Percentiles rank a stretch among this genome's conserved stretches.
These are phyloP conservation scores for Eremomyces bilateralis DNA, from an alignment of 495 filamentous ascomycete genomes.

Conservation along the genomic window DNA sequence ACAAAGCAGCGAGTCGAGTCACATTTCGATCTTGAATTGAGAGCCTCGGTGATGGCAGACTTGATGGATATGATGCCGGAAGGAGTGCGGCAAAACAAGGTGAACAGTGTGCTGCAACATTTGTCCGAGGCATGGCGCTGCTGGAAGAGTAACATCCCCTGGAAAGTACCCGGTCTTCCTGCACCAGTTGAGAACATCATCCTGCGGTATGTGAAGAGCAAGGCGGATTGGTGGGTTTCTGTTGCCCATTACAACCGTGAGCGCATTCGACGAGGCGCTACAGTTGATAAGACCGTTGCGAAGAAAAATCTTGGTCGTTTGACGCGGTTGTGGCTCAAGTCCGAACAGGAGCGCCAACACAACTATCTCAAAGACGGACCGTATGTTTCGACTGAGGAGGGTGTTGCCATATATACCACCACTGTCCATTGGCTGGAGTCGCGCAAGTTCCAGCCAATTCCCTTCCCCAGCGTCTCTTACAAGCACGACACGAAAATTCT, in stretches of 20 bases:
- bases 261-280: slow-evolving; percentile 84
- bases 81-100: slow-evolving; percentile 98
- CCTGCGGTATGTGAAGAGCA: slow-evolving; percentile 92
- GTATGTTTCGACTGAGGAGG: slow-evolving; percentile 95
- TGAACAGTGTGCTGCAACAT: slow-evolving; percentile 95
- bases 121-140: slow-evolving; percentile 95
- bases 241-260: slow-evolving; percentile 98
- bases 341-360: slow-evolving; percentile 95
- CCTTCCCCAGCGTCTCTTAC: slow-evolving; percentile 97
- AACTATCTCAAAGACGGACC: slow-evolving; percentile 99
- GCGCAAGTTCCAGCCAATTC: slow-evolving; percentile 93
- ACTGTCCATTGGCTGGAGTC: slow-evolving; percentile 99
- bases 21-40: slow-evolving; percentile 93
- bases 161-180: slow-evolving; percentile 93
- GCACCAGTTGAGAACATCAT: slow-evolving; percentile 98
- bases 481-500: slow-evolving; percentile 99
- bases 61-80: slow-evolving; percentile 99
- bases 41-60: slow-evolving; percentile 96
- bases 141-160: slow-evolving; percentile 99
- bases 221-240: slow-evolving; percentile 99
- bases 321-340: slow-evolving; percentile 91
- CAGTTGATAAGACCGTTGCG: slow-evolving; percentile 95
- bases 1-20: slow-evolving; percentile 98
- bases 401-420: slow-evolving; percentile 94
- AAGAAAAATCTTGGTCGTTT: slow-evolving; percentile 97